Conservation (phyloP, 2,329 filamentous ascomycete genomes). For the Zasmidium citrigriseum region DNA sequence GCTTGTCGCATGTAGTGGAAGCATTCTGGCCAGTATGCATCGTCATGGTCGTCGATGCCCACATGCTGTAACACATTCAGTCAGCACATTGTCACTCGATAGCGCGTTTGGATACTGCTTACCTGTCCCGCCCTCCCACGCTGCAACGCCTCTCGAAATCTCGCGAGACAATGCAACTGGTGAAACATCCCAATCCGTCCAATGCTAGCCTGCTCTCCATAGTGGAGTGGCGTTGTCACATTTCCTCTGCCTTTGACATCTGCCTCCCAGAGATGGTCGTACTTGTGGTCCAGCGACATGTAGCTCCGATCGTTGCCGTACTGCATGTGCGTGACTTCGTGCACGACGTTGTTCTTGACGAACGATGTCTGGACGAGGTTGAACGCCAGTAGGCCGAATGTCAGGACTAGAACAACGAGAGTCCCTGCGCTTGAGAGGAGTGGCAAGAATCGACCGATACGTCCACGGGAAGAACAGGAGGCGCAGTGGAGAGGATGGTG, state of each 20-base stretch:
- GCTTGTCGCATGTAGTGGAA: conserved; percentile 12
- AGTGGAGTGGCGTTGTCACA: not conserved
- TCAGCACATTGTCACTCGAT: too few relatives aligned
- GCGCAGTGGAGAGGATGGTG: too few relatives aligned
- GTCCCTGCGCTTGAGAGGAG: too few relatives aligned
- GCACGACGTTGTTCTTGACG: not conserved
- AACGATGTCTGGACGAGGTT: not conserved
- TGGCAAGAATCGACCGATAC: too few relatives aligned
- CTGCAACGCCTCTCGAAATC: conserved; percentile 13
- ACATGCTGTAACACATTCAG: too few relatives aligned
- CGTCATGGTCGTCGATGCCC: conserved; percentile 11
- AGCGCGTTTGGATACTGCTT: too few relatives aligned
- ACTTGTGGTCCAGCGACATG: conserved; percentile 16
- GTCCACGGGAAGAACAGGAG: too few relatives aligned
- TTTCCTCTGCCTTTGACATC: not conserved
- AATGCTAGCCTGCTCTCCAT: not conserved
- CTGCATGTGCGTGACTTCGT: too few relatives aligned
- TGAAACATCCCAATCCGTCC: conserved; percentile 1
- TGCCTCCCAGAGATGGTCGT: conserved; percentile 12
- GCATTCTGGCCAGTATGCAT: conserved; percentile 14
- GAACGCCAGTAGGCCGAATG: not conserved
- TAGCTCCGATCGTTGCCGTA: conserved; percentile 11
- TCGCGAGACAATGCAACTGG: conserved; percentile 12
- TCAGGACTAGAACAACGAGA: not conserved
- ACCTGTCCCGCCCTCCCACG: conserved; percentile 10